Conservation (phyloP, 106 monocot species). For the Dendrobium chrysotoxum region DNA sequence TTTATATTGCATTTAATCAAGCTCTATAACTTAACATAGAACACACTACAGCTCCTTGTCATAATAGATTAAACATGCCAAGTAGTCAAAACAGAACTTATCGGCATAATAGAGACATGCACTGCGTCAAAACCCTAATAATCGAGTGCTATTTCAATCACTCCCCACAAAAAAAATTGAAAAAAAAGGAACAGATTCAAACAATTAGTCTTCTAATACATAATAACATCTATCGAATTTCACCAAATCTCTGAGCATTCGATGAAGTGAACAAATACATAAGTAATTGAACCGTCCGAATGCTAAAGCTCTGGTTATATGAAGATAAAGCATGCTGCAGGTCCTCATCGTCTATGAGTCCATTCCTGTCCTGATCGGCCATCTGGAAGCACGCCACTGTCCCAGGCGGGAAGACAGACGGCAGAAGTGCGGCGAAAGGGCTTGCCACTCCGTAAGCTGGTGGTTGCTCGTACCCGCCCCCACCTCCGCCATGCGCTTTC, state of each 20-base stretch:
- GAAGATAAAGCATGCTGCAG: slow-evolving; percentile 70
- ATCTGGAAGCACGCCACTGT: slow-evolving; percentile 91
- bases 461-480: not conserved
- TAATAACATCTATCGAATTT: not conserved
- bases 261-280: slow-evolving; percentile 88
- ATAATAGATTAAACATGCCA: no score
- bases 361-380: slow-evolving; percentile 82
- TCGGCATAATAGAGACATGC: not conserved
- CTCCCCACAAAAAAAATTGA: no score
- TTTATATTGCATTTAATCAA: no score
- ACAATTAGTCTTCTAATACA: not conserved
- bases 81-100: no score
- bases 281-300: slow-evolving; percentile 83
- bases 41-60: no score
- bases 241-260: slow-evolving; percentile 78
- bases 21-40: no score
- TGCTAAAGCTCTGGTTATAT: slow-evolving; percentile 82
- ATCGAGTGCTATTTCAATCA: not conserved
- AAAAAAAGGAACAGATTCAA: not conserved
- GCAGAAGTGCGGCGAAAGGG: slow-evolving; percentile 65
- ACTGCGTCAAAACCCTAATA: not conserved
- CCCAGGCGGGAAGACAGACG: slow-evolving; percentile 81
- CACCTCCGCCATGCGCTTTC: not conserved
- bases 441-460: slow-evolving; percentile 6
- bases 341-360: slow-evolving; percentile 89